Percentiles rank a stretch among this genome's conserved stretches.
These are phyloP conservation scores for Annulohypoxylon stygium DNA, from an alignment of 495 filamentous ascomycete genomes.

Conservation along the genomic window DNA sequence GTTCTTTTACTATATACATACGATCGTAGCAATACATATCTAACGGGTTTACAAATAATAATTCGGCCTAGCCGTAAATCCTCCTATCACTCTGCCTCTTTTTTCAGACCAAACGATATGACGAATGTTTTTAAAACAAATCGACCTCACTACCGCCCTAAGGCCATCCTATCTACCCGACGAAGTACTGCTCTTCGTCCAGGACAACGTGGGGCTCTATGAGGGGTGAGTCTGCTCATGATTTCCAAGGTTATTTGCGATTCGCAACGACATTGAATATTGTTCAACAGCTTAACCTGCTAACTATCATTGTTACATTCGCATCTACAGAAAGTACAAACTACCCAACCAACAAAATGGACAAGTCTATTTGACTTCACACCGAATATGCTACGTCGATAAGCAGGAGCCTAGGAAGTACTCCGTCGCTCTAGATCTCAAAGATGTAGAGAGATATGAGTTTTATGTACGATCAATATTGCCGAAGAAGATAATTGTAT, in stretches of 20 bases:
- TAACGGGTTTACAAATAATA: background rate
- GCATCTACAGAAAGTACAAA: slow-evolving; percentile 83
- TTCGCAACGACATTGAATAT: slow-evolving; percentile 5
- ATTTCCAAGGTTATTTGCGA: slow-evolving; percentile 8
- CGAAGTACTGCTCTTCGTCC: slow-evolving; percentile 91
- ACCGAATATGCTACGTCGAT: slow-evolving; percentile 95
- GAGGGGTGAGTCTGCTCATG: slow-evolving; percentile 79
- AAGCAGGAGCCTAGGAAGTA: slow-evolving; percentile 86
- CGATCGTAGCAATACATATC: background rate
- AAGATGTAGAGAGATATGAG: slow-evolving; percentile 90
- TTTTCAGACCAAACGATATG: slow-evolving; percentile 56
- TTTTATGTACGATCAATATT: slow-evolving; percentile 75
- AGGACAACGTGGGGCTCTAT: slow-evolving; percentile 96
- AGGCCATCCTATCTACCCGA: slow-evolving; percentile 91
- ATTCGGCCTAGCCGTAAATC: slow-evolving; percentile 4
- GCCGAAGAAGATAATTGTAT: slow-evolving; percentile 13
- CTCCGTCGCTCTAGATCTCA: slow-evolving; percentile 87
- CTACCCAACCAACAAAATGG: slow-evolving; percentile 94
- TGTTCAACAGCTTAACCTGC: slow-evolving; percentile 7
- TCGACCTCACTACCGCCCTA: slow-evolving; percentile 95
- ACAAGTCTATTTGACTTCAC: slow-evolving; percentile 94
- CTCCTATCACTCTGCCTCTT: background rate
- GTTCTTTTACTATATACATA: slow-evolving; percentile 10
- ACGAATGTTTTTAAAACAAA: slow-evolving; percentile 94
- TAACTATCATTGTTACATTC: slow-evolving; percentile 28